Base-by-base conservation (phyloP, 192 early-diverging fungal species). In the Backusella psychrophila region DNA sequence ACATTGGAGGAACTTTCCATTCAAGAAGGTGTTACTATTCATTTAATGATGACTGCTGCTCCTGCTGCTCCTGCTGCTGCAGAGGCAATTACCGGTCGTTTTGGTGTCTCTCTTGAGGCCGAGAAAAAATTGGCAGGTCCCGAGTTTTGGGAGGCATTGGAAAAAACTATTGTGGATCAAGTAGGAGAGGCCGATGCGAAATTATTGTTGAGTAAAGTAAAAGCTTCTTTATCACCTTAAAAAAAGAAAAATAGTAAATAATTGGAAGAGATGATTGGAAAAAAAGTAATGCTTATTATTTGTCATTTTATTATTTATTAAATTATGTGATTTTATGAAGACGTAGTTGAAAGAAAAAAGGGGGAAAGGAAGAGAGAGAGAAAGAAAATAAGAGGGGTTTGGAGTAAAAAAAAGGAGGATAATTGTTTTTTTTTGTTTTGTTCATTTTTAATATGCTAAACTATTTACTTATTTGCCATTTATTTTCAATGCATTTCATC, bases 1-100 rank as follows among this genome's bases (percentile, higher is more conserved):
- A 72, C 75, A n/a, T 69, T 91, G 66, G 71, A 52, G 4, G 89
- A 91, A 29, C 88, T 89, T 67, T 77, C 75, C 8, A 59, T 91
- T 23, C 73, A 66, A 5, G 46, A 85, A 17, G 88, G 78, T 38
- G 82, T 82, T 2, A 74, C 79, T 11, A 71, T 90, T 4, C 87
- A 88, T 77, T 76, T 89, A 46, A 86, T 89, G 72, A 49, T 85
- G 42, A 87, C 84, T 56, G 75, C 85, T 4, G 72, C 72, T 17
- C 6, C 34, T n/a, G 35, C 49, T n/a, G 52, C 29, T 17, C 6
- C 34, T n/a, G 35, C 49, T n/a, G 52, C 29, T 11, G 7, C 29
- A 65, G 23, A 15, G 15, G 7, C 44, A 34, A 33, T 31, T 1
- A 42, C 66, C 1, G 77, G 77, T 19, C 41, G 59, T 1, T 73